phyloP scores from a whole-genome alignment of 768 basidiomycete genomes.

The Butyriboletus loyo region DNA sequence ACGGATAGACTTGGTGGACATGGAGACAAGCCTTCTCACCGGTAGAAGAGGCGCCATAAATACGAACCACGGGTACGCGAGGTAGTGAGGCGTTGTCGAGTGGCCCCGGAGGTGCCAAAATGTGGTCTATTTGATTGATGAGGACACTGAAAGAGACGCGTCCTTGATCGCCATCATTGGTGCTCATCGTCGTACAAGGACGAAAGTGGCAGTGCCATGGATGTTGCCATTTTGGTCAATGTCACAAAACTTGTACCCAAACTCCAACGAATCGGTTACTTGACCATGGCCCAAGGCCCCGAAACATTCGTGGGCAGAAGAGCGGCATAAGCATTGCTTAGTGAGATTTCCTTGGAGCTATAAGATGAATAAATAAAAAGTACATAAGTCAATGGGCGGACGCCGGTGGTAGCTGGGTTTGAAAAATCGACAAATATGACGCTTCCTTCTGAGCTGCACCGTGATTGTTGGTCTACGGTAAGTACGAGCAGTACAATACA shows the following conservation, averaged over 20 bases:
- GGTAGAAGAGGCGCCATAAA: conserved; percentile 78
- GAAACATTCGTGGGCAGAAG: neutral
- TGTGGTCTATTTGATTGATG: conserved; percentile 63
- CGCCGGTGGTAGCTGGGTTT: neutral
- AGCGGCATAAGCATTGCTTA: no score
- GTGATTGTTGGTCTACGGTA: neutral
- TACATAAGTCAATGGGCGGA: neutral
- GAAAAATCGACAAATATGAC: neutral
- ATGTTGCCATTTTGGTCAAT: neutral
- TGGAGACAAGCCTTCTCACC: conserved; percentile 83
- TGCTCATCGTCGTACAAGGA: conserved; percentile 2
- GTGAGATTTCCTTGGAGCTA: neutral
- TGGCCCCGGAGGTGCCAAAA: conserved; percentile 51
- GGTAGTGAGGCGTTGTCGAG: conserved; percentile 64
- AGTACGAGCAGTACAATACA: neutral
- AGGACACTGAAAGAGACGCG: conserved; percentile 38
- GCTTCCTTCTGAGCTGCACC: neutral
- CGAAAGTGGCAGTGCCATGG: neutral
- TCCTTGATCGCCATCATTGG: neutral
- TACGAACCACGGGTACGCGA: conserved; percentile 75
- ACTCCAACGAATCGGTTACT: no score
- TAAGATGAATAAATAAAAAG: neutral
- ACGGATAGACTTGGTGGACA: conserved; percentile 92
- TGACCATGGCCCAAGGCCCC: neutral
- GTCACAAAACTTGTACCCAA: neutral